phyloP scores from a whole-genome alignment of 2,329 filamentous ascomycete species.

The Cryphonectria japonica region DNA sequence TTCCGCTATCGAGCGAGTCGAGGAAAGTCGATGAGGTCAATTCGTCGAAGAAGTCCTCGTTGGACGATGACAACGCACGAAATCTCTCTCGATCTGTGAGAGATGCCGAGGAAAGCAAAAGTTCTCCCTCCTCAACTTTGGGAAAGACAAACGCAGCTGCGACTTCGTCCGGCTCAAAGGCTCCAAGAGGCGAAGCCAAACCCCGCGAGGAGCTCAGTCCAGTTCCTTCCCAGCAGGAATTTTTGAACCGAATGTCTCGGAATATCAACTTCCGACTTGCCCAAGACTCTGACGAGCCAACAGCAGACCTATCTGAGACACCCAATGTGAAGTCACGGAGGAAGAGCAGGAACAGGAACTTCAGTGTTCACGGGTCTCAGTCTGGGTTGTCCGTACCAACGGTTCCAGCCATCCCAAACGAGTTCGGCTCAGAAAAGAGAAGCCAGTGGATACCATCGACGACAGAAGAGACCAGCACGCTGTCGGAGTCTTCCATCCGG shows the following conservation, averaged over 20 bases:
- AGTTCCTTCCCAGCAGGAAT: constrained; percentile 10
- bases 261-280: constrained; percentile 3
- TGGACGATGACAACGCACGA: not conserved
- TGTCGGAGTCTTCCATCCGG: not conserved
- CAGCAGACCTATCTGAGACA: not conserved
- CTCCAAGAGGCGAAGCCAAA: not conserved
- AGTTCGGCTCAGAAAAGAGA: constrained; percentile 4
- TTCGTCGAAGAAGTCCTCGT: not conserved
- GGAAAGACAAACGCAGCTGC: not conserved
- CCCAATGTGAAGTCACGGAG: not conserved
- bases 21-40: not conserved
- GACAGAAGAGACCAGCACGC: not conserved
- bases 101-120: not conserved
- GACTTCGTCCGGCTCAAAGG: not conserved
- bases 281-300: not conserved
- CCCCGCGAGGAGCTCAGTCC: not conserved
- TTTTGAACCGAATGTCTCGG: constrained; percentile 9
- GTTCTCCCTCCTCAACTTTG: not conserved
- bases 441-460: not conserved
- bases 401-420: constrained; percentile 2
- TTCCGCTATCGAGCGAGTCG: not conserved
- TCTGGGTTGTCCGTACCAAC: not conserved
- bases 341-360: constrained; percentile 17
- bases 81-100: not conserved
- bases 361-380: constrained; percentile 8